Evolutionary conservation across 768 basidiomycete species (phyloP).

Genomic region (Kwoniella dejecticola): DNA sequence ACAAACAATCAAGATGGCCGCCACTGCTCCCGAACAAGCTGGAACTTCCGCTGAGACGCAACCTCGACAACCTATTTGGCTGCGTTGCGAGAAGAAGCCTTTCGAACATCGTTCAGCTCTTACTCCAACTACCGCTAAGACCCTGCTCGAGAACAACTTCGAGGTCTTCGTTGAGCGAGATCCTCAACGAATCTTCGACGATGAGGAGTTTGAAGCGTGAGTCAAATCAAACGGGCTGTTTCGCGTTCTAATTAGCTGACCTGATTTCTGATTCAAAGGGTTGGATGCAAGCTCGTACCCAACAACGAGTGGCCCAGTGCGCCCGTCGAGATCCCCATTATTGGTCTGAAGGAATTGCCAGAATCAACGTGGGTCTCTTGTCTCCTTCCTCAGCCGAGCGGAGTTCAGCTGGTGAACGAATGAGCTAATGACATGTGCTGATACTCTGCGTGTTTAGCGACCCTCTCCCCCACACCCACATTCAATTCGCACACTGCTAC

Average conservation of each 20-base stretch:
- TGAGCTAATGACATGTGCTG: too few species aligned
- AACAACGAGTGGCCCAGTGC: slow-evolving; percentile 89
- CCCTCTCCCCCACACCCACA: slow-evolving; percentile 88
- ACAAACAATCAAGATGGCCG: slow-evolving; percentile 9
- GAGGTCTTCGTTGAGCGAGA: slow-evolving; percentile 89
- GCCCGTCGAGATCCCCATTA: slow-evolving; percentile 72
- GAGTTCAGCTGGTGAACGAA: too few species aligned
- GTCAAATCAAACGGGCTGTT: slow-evolving; percentile 45
- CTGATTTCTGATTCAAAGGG: slow-evolving; percentile 59
- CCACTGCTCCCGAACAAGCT: slow-evolving; percentile 37
- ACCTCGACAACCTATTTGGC: slow-evolving; percentile 68
- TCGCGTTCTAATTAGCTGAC: slow-evolving; percentile 5
- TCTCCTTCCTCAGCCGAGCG: neutral
- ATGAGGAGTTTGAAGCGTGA: slow-evolving; percentile 88
- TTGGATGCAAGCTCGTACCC: slow-evolving; percentile 82
- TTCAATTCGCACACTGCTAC: slow-evolving; percentile 98
- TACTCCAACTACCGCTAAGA: slow-evolving; percentile 86
- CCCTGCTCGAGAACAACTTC: slow-evolving; percentile 85
- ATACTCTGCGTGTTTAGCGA: too few species aligned
- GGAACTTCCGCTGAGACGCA: slow-evolving; percentile 51
- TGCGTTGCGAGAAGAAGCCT: slow-evolving; percentile 94
- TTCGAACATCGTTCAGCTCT: slow-evolving; percentile 91
- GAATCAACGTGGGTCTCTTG: slow-evolving; percentile 61
- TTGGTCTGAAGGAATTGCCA: slow-evolving; percentile 95
- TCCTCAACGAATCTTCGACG: slow-evolving; percentile 89